These are phyloP conservation scores for Nakazawaea siamensis DNA, from an alignment of 805 yeast species.

Conservation along the genomic window DNA sequence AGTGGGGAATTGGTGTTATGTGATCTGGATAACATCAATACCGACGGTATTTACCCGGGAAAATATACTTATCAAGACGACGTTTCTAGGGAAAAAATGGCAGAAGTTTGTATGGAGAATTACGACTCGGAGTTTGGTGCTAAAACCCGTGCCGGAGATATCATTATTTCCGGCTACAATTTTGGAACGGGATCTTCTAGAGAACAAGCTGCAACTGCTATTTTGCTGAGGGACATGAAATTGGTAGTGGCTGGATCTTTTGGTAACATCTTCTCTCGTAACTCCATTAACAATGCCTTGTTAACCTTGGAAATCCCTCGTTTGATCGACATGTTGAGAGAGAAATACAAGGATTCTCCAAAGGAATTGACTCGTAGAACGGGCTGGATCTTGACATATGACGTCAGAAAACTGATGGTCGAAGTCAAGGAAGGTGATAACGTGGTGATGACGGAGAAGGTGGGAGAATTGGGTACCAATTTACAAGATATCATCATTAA, in stretches of 20 bases:
- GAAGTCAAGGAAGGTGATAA: conserved; percentile 58
- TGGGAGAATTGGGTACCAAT: conserved; percentile 92
- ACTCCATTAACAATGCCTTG: conserved; percentile 92
- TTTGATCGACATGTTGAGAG: conserved; percentile 69
- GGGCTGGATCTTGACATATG: conserved; percentile 90
- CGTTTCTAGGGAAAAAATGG: conserved; percentile 91
- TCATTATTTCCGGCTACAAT: conserved; percentile 85
- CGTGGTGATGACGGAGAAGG: conserved; percentile 71
- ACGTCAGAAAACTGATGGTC: conserved; percentile 78
- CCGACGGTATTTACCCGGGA: conserved; percentile 99
- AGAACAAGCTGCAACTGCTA: conserved; percentile 99
- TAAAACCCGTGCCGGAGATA: conserved; percentile 82
- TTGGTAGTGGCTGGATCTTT: conserved; percentile 95
- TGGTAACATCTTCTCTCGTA: conserved; percentile 93
- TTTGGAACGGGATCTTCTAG: conserved; percentile 98
- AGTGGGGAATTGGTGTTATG: conserved; percentile 90
- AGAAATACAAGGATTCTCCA: conserved; percentile 42
- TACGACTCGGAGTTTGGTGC: conserved; percentile 83
- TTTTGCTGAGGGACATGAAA: conserved; percentile 87
- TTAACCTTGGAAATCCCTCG: conserved; percentile 91
- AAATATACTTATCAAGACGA: conserved; percentile 98
- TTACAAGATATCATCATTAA: conserved; percentile 93
- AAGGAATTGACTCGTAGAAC: conserved; percentile 88
- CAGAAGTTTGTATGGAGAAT: conserved; percentile 98
- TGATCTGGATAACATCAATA: conserved; percentile 94